These are phyloP conservation scores for Daedaleopsis sinensis DNA, from an alignment of 768 basidiomycete genomes.

Conservation along the genomic window DNA sequence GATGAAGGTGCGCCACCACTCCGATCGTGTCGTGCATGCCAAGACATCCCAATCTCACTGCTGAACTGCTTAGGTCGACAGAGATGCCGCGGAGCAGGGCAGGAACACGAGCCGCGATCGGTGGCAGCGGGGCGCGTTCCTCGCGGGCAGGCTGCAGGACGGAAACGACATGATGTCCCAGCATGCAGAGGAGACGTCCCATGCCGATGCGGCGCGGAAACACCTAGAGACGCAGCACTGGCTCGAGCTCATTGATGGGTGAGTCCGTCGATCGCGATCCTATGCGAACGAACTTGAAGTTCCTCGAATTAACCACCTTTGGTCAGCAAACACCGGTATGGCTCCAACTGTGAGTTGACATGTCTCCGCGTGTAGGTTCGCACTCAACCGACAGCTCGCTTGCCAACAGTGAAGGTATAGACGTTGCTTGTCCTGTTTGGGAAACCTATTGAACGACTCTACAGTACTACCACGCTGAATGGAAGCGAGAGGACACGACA, in stretches of 20 bases:
- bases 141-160: conserved; percentile 46
- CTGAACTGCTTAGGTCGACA: conserved; percentile 40
- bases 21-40: conserved; percentile 8
- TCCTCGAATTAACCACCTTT: neutral
- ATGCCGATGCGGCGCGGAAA: conserved; percentile 42
- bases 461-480: conserved; percentile 61
- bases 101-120: conserved; percentile 47
- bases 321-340: conserved; percentile 61
- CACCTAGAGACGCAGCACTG: conserved; percentile 63
- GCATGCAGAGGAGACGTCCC: conserved; percentile 26
- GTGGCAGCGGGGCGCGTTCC: conserved; percentile 50
- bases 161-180: conserved; percentile 42
- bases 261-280: conserved; percentile 18
- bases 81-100: conserved; percentile 47
- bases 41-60: neutral
- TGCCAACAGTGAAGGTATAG: conserved; percentile 44
- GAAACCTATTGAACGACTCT: too few species aligned
- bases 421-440: neutral
- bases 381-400: neutral
- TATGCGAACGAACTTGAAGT: too few species aligned
- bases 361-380: neutral
- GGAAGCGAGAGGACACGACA: conserved; percentile 58
- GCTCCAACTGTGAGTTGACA: conserved; percentile 53
- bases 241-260: conserved; percentile 66
- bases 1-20: conserved; percentile 24